phyloP scores from a whole-genome alignment of 2,329 filamentous ascomycete genomes.

The Escovopsis sp. region DNA sequence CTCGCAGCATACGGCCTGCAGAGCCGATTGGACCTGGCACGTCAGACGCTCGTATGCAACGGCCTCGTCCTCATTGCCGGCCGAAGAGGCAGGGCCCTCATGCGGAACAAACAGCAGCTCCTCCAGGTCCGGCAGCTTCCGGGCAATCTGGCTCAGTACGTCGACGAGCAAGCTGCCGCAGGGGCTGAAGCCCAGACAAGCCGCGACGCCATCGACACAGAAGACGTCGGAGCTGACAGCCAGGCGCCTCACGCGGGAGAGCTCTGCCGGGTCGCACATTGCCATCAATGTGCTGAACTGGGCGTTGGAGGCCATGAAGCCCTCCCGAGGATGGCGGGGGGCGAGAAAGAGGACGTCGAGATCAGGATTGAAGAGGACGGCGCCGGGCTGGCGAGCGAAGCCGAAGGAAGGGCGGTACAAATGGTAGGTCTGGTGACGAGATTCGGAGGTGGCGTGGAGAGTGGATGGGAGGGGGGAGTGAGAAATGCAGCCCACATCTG shows the following conservation, averaged over 20 bases:
- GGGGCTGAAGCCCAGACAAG: conserved; percentile 4
- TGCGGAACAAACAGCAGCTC: conserved; percentile 30
- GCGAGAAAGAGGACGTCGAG: conserved; percentile 35
- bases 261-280: conserved; percentile 26
- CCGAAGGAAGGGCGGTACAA: conserved; percentile 27
- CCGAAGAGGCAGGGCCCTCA: conserved; percentile 17
- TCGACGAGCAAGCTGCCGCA: conserved; percentile 21
- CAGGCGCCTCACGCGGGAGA: conserved; percentile 25
- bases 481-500: conserved; percentile 24
- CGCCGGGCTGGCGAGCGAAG: conserved; percentile 25
- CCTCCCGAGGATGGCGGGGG: conserved; percentile 17
- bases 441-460: conserved; percentile 32
- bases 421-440: conserved; percentile 28
- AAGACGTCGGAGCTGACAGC: conserved; percentile 33
- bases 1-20: conserved; percentile 17
- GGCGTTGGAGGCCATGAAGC: conserved; percentile 29
- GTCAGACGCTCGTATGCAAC: conserved; percentile 21
- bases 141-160: conserved; percentile 23
- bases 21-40: conserved; percentile 22
- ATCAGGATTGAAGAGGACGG: conserved; percentile 26
- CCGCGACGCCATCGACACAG: conserved; percentile 22
- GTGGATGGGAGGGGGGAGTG: conserved; percentile 26
- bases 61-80: conserved; percentile 14
- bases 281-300: conserved; percentile 30
- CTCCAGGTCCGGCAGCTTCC: conserved; percentile 24